Percentiles rank a stretch among this genome's conserved stretches.
phyloP scores from a whole-genome alignment of 2,329 filamentous ascomycete genomes.

The Fusarium bactridioides region DNA sequence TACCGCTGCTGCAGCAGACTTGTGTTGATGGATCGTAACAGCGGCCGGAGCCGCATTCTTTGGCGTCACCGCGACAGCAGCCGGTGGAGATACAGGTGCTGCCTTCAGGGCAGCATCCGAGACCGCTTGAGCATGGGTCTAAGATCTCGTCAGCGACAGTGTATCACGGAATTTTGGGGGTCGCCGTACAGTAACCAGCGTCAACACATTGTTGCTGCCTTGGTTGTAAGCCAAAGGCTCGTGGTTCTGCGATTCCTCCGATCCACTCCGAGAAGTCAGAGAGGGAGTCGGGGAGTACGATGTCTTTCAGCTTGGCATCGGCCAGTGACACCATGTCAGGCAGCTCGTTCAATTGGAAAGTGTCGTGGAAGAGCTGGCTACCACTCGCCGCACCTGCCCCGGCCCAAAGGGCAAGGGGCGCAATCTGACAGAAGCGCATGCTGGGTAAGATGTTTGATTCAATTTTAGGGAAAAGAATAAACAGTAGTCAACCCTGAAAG shows the following conservation, averaged over 20 bases:
- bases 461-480: background rate
- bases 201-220: background rate
- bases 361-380: background rate
- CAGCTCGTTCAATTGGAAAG: background rate
- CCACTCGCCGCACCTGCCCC: background rate
- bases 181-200: background rate
- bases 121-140: constrained; percentile 3
- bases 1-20: background rate
- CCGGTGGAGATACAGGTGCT: background rate
- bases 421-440: background rate
- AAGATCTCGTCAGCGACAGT: rapidly evolving
- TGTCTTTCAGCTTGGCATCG: background rate
- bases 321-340: background rate
- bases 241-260: background rate
- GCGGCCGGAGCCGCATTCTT: background rate
- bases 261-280: background rate
- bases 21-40: background rate
- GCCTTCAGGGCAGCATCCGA: background rate
- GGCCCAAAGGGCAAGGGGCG: background rate
- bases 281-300: background rate
- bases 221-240: background rate
- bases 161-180: rapidly evolving
- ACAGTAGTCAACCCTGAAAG: background rate
- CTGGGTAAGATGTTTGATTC: background rate
- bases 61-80: background rate